phyloP scores from a whole-genome alignment of 495 filamentous ascomycete genomes.

The Penicillium bialowiezense region DNA sequence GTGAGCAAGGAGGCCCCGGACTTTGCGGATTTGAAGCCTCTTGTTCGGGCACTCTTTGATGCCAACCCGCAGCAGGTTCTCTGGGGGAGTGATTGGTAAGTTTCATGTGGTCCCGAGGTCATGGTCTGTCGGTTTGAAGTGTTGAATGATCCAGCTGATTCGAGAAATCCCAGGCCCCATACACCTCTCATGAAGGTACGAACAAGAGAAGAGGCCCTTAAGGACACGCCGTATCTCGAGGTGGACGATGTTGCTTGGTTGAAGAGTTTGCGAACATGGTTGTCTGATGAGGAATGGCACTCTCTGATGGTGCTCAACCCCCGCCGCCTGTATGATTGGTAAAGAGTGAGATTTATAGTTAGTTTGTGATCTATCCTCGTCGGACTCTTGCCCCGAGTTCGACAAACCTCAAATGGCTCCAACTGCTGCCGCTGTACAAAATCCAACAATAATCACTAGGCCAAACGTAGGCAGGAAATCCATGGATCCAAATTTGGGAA shows the following conservation, averaged over 20 bases:
- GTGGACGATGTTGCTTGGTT: conserved; percentile 27
- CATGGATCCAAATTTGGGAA: too few relatives aligned
- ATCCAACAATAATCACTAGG: too few relatives aligned
- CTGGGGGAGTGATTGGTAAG: conserved; percentile 27
- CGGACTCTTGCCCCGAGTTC: not conserved
- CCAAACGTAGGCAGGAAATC: too few relatives aligned
- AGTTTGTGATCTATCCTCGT: too few relatives aligned
- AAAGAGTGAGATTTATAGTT: too few relatives aligned
- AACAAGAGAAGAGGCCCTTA: conserved; percentile 18
- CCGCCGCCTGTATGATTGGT: conserved; percentile 18
- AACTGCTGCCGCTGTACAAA: too few relatives aligned
- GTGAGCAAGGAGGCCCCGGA: conserved; percentile 14
- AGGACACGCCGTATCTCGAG: conserved; percentile 14
- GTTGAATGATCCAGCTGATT: not conserved
- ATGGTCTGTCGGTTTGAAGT: too few relatives aligned
- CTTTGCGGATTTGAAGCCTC: conserved; percentile 17
- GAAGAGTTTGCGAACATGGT: conserved; percentile 20
- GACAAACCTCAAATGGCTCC: too few relatives aligned
- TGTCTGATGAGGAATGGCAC: conserved; percentile 20
- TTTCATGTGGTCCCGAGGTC: too few relatives aligned
- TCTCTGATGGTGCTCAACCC: conserved; percentile 23
- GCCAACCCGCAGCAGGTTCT: conserved; percentile 7
- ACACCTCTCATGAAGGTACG: conserved; percentile 24
- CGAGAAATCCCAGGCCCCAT: conserved; percentile 15
- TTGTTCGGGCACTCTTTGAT: conserved; percentile 18